Conservation (phyloP, 1,284 basidiomycete species). For the Leccinum glutinopallens region DNA sequence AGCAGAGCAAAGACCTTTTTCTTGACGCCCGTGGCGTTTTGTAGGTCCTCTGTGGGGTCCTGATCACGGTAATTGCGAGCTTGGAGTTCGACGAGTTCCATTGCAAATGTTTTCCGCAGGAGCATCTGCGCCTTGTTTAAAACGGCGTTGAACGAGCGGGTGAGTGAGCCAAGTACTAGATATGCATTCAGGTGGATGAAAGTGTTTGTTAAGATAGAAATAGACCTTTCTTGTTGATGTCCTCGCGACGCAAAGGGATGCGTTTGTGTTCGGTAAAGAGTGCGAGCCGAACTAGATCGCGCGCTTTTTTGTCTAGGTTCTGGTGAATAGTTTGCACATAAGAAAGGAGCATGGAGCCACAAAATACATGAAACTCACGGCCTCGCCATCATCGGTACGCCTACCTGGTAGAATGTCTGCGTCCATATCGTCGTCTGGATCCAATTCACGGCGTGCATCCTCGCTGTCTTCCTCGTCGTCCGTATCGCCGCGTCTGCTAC, state of each 20-base stretch:
- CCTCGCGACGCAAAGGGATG: constrained; percentile 63
- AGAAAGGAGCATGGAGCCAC: no score
- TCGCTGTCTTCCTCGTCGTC: no score
- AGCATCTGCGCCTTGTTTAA: constrained; percentile 56
- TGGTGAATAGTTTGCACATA: no score
- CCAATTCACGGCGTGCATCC: no score
- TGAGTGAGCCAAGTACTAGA: constrained; percentile 60
- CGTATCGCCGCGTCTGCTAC: no score
- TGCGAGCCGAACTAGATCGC: constrained; percentile 42
- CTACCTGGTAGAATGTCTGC: no score
- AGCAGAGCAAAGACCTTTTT: constrained; percentile 34
- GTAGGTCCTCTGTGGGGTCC: constrained; percentile 44
- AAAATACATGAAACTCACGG: no score
- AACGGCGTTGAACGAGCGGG: constrained; percentile 59
- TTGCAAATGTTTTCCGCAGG: constrained; percentile 63
- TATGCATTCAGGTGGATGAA: neutral
- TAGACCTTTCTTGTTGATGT: constrained; percentile 76
- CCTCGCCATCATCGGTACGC: no score
- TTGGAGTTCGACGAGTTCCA: constrained; percentile 73
- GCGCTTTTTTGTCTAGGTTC: no score
- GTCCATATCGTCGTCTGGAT: no score
- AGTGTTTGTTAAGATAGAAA: neutral
- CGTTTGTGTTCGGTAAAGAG: constrained; percentile 68
- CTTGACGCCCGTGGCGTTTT: constrained; percentile 56
- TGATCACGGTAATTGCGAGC: constrained; percentile 38